phyloP scores from a whole-genome alignment of 2,329 filamentous ascomycete genomes.

The Cladosporium sp. region DNA sequence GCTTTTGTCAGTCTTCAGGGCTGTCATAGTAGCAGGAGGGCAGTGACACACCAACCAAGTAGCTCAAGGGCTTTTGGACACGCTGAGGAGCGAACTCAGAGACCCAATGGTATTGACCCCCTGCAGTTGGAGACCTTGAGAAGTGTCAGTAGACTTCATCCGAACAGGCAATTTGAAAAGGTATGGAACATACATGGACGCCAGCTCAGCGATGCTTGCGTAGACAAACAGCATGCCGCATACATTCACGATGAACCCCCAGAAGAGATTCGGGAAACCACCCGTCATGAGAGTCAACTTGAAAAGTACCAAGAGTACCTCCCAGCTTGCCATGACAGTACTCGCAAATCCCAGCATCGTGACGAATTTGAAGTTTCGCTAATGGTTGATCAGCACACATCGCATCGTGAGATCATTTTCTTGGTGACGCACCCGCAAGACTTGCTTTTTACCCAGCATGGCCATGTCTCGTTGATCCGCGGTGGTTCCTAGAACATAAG shows the following conservation, averaged over 20 bases:
- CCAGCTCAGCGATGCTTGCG: slow-evolving; percentile 17
- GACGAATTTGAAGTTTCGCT: slow-evolving; percentile 17
- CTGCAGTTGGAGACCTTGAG: slow-evolving; percentile 13
- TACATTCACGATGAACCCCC: slow-evolving; percentile 21
- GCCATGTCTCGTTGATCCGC: slow-evolving; percentile 14
- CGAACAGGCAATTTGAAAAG: neutral
- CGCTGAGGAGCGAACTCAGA: slow-evolving; percentile 23
- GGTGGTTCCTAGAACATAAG: too few species aligned
- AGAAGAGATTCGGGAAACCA: slow-evolving; percentile 18
- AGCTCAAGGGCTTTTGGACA: slow-evolving; percentile 19
- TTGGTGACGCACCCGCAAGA: slow-evolving; percentile 4
- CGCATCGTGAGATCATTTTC: neutral
- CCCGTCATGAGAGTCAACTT: slow-evolving; percentile 15
- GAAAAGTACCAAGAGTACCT: slow-evolving; percentile 17
- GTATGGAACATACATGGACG: slow-evolving; percentile 18
- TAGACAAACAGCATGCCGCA: slow-evolving; percentile 20
- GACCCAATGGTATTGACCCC: slow-evolving; percentile 20
- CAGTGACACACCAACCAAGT: slow-evolving; percentile 20
- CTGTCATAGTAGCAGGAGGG: neutral
- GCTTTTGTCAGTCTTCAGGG: slow-evolving; percentile 16
- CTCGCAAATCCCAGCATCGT: slow-evolving; percentile 21
- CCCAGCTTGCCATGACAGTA: slow-evolving; percentile 17
- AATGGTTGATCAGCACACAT: neutral
- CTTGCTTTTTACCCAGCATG: slow-evolving; percentile 21
- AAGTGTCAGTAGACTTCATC: neutral